phyloP scores from a whole-genome alignment of 2,329 filamentous ascomycete genomes.

The Stagonosporopsis vannaccii region DNA sequence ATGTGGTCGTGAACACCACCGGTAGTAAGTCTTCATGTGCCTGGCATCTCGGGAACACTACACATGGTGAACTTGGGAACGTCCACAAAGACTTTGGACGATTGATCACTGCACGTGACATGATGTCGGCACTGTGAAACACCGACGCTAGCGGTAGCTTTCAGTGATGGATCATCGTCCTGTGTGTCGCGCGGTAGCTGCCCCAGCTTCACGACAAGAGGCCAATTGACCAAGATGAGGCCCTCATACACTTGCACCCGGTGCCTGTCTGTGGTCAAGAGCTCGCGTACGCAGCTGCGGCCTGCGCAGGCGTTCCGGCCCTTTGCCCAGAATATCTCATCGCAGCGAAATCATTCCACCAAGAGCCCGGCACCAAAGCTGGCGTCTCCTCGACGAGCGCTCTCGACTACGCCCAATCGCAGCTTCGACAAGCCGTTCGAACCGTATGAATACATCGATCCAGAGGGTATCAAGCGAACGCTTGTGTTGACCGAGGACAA shows the following conservation, averaged over 20 bases:
- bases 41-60: neutral
- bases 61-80: neutral
- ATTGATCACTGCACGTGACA: slow-evolving; percentile 2
- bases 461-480: slow-evolving; percentile 43
- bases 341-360: slow-evolving; percentile 44
- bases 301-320: slow-evolving; percentile 31
- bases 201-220: slow-evolving; percentile 8
- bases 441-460: slow-evolving; percentile 46
- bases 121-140: neutral
- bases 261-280: slow-evolving; percentile 47
- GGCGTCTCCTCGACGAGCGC: slow-evolving; percentile 33
- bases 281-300: slow-evolving; percentile 37
- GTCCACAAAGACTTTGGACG: neutral
- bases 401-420: slow-evolving; percentile 43
- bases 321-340: slow-evolving; percentile 31
- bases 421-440: slow-evolving; percentile 41
- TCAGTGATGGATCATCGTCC: slow-evolving; percentile 15
- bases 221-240: slow-evolving; percentile 42
- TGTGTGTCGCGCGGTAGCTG: slow-evolving; percentile 6
- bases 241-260: slow-evolving; percentile 51
- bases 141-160: slow-evolving; percentile 20
- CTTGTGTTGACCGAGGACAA: slow-evolving; percentile 72
- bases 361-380: slow-evolving; percentile 38
- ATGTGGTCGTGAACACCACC: neutral
- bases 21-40: neutral